Conservation (phyloP, 2,329 filamentous ascomycete species). For the Colletotrichum endophyticum region DNA sequence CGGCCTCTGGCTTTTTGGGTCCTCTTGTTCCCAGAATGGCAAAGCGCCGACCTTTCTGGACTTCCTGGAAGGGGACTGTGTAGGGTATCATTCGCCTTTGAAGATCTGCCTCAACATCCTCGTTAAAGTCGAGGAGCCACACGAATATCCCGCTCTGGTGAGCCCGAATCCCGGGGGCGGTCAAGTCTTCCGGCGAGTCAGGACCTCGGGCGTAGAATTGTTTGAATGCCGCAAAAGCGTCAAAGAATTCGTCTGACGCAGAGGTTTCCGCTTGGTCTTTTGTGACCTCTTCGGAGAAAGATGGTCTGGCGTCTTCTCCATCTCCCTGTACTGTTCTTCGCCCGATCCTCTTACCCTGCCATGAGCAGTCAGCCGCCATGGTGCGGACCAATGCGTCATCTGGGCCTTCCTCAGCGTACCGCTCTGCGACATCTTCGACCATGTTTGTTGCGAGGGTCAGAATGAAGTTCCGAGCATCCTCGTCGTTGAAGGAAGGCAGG, state of each 20-base stretch:
- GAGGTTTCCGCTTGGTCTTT: background rate
- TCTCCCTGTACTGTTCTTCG: background rate
- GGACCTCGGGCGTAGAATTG: background rate
- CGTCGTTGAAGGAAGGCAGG: background rate
- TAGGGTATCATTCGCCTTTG: background rate
- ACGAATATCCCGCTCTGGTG: background rate
- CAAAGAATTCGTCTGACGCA: background rate
- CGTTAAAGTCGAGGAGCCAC: constrained; percentile 5
- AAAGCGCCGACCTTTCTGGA: constrained; percentile 1
- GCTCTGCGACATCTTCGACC: background rate
- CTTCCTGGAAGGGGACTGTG: constrained; percentile 2
- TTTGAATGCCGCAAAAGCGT: background rate
- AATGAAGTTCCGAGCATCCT: constrained; percentile 3
- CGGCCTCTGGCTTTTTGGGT: background rate
- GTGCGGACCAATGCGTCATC: background rate
- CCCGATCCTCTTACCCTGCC: background rate
- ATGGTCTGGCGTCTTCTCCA: background rate
- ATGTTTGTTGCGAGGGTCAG: background rate
- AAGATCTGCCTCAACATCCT: background rate
- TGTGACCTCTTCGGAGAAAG: background rate
- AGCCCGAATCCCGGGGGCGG: background rate
- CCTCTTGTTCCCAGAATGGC: background rate
- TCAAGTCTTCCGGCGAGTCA: background rate
- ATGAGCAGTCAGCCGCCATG: background rate
- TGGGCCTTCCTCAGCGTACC: background rate